phyloP scores from a whole-genome alignment of 129 eudicot genomes.

The Deinandra increscens region DNA sequence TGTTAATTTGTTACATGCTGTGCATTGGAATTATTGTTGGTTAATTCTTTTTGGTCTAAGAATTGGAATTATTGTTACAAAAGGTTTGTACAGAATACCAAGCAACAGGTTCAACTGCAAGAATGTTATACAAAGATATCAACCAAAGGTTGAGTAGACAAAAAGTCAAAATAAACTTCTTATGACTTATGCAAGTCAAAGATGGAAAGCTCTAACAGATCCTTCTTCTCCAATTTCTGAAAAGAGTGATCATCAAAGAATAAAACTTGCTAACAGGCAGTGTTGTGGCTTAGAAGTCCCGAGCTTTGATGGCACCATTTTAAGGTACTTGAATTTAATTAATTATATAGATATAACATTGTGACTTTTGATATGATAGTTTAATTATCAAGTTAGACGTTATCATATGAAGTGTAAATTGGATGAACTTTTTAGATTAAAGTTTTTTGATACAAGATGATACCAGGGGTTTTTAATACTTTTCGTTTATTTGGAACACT shows the following conservation, averaged over 20 bases:
- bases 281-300: constrained; percentile 78
- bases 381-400: neutral
- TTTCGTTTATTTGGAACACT: no score
- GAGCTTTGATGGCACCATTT: constrained; percentile 92
- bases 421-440: no score
- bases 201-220: constrained; percentile 86
- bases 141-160: constrained; percentile 42
- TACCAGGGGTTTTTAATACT: no score
- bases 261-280: constrained; percentile 75
- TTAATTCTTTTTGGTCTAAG: no score
- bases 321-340: constrained; percentile 52
- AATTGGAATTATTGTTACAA: no score
- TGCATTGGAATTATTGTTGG: no score
- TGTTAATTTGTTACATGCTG: no score
- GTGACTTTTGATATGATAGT: neutral
- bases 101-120: constrained; percentile 90
- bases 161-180: constrained; percentile 50
- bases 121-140: constrained; percentile 82
- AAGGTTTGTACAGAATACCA: constrained; percentile 76
- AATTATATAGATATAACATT: neutral
- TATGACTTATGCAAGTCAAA: constrained; percentile 92
- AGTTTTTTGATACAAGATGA: no score
- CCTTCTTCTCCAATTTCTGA: constrained; percentile 97
- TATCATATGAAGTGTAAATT: no score
- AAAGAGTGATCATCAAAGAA: constrained; percentile 65